Base-by-base conservation (phyloP, 306 rosid species). In the Prosopis cineraria region DNA sequence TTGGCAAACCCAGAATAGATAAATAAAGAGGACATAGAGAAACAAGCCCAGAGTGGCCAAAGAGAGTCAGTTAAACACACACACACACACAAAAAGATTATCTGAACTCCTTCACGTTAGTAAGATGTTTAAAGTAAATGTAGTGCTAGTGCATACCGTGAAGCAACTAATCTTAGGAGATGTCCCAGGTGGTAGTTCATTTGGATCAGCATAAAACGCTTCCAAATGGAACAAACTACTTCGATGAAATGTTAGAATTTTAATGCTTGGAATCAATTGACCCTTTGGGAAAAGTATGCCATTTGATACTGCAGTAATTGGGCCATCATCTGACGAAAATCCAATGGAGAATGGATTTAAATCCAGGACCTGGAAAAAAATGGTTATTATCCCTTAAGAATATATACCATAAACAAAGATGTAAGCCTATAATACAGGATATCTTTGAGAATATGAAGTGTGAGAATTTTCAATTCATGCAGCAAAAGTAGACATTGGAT, bases 321-420 rank as follows among this genome's bases (percentile, higher is more conserved):
- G 88, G 82, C 86, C 87, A 74, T 64, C 88, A 78, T 84, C 91
- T 72, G 83, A 84, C 60, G 81, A 74, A 81, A 91, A 81, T 64
- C 98, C 91, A 70, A 84, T 86, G 31, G 97, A 88, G 84, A 91
- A 93, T 22, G 99, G 94, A 82, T 81, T 77, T 60, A 87, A 76
- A 84, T 96, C 99, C 86, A 86, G 90, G 77, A 96, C 98, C 99
- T 93, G 89, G 70, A 83, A 70, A 76, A 68, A 48, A 70, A 43
- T 58, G 73, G 25, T 76, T 68, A 55, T 47, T 14, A 81, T 64
- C 65, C 67, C 47, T 73, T n/a, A 60, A 22, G 75, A 80, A 72
- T 44, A 31, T 50, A 67, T 50, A 71, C 59, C 30, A 65, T 36
- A 64, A 66, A 53, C 27, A 55, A 64, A 64, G 48, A 82, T 9